A percentile compares a stretch with the other conserved stretches of the same genome.
Conservation (phyloP, 768 basidiomycete species). For the Daedalea quercina region DNA sequence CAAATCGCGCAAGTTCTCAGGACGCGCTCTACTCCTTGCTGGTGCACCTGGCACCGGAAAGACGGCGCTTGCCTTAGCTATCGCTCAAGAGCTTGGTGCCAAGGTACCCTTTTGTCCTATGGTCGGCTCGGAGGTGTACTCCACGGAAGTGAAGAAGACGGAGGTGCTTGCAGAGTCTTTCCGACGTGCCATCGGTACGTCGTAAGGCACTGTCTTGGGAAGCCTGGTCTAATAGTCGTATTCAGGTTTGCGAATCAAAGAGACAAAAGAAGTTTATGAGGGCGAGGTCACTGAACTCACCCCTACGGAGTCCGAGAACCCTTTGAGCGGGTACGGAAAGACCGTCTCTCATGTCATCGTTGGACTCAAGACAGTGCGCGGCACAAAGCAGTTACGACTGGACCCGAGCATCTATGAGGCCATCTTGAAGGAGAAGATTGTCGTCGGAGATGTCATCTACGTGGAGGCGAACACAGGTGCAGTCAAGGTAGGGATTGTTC, state of each 20-base stretch:
- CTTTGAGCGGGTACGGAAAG: constrained; percentile 95
- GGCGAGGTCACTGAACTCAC: constrained; percentile 98
- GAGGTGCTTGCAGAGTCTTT: constrained; percentile 95
- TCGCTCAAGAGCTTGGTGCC: constrained; percentile 88
- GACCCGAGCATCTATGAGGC: constrained; percentile 97
- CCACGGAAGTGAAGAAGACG: constrained; percentile 97
- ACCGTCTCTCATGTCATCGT: constrained; percentile 98
- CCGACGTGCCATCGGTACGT: constrained; percentile 89
- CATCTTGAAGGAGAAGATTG: constrained; percentile 94
- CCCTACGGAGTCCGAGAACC: constrained; percentile 95
- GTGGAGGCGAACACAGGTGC: constrained; percentile 92
- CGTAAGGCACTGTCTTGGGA: neutral
- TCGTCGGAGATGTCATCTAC: constrained; percentile 95
- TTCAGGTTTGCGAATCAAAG: constrained; percentile 92
- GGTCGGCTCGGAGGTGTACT: constrained; percentile 97
- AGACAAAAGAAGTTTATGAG: constrained; percentile 98
- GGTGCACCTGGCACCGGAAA: constrained; percentile 98
- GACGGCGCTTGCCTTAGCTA: constrained; percentile 92
- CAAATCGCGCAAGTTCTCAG: constrained; percentile 89
- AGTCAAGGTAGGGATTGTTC: constrained; percentile 65
- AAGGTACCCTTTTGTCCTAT: constrained; percentile 99
- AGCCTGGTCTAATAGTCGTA: neutral
- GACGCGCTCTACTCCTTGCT: constrained; percentile 84
- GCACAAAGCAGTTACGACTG: constrained; percentile 88
- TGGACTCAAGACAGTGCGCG: constrained; percentile 82